Percentiles rank a stretch among this genome's conserved stretches.
These are phyloP conservation scores for Haematococcus lacustris DNA, from an alignment of 139 green algal genomes.

Conservation along the genomic window DNA sequence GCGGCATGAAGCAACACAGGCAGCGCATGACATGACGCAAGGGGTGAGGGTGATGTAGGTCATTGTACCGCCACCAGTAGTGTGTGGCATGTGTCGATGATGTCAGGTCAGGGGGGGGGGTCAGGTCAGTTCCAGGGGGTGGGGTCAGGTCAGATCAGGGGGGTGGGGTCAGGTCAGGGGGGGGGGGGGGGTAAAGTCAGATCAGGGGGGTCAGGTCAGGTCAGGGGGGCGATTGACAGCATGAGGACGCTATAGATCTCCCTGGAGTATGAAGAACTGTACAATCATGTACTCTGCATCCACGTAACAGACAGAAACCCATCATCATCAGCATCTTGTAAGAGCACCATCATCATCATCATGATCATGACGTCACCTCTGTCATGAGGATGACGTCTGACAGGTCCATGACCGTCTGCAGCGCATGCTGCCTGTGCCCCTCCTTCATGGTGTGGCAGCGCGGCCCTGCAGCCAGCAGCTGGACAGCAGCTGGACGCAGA, in stretches of 20 bases:
- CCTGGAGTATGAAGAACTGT: too few species aligned
- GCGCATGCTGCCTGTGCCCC: conserved; percentile 33
- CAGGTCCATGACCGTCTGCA: conserved; percentile 63
- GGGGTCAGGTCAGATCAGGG: not conserved
- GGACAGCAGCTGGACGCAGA: not conserved
- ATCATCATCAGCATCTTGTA: not conserved
- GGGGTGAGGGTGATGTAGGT: not conserved
- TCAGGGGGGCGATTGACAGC: not conserved
- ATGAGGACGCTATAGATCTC: not conserved
- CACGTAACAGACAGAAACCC: not conserved
- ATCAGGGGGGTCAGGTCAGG: not conserved
- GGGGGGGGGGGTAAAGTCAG: not conserved
- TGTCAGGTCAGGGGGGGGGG: too few species aligned
- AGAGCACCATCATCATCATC: not conserved
- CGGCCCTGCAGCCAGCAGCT: conserved; percentile 44
- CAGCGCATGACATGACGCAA: not conserved
- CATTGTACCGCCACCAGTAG: not conserved
- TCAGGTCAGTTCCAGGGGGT: not conserved
- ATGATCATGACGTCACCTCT: conserved; percentile 25
- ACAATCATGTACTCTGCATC: too few species aligned
- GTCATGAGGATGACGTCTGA: conserved; percentile 83
- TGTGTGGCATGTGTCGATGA: not conserved
- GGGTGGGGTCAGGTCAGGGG: not conserved
- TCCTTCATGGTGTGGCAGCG: conserved; percentile 57
- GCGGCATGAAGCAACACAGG: not conserved